Base-by-base conservation (phyloP, 768 basidiomycete genomes). In the Lactifluus subvellereus region DNA sequence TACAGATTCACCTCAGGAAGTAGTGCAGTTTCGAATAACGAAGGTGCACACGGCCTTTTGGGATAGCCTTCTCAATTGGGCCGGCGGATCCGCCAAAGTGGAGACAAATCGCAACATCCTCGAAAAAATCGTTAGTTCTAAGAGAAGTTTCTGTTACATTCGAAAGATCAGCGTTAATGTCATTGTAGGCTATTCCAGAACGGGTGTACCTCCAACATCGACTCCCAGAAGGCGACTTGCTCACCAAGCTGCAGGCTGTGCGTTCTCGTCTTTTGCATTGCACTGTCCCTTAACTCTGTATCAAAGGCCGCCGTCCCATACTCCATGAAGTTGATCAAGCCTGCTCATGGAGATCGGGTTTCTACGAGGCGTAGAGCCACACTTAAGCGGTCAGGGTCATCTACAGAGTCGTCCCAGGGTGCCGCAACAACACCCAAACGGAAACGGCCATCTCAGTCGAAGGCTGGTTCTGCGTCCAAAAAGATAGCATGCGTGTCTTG, bases 41-140 rank as follows among this genome's bases (percentile, higher is more conserved):
- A 77, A 76, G 57, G 77, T 81, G 1, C 77, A 80, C 8, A 71
- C 75, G 18, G 70, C 75, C 2, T 68, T 89, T 18, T 85, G 82
- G 81, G 84, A 87, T 59, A 78, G 80, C 0, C 71, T 91, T 45
- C 73, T 75, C 37, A 75, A 80, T 38, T 91, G 88, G 88, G 76
- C 79, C 18, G 88, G 87, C 14, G 77, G 81, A 20, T 76, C 80
- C 61, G 78, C 81, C 32, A 81, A 77, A 52, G 80, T 82, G 60
- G 77, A 78, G 20, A 74, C 79, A 63, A 85, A 83, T 71, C 76
- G 72, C 45, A 73, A 74, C 48, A 72, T 75, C 49, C 73, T 87
- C 32, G 71, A 74, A 33, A 72, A 76, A 40, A 73, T 84, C 62
- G 87, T 88, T 69, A 67, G 77, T 11, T 27, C 4, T 11, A 13